Conservation (phyloP, 1,284 basidiomycete species). For the Ustilago bromivora region DNA sequence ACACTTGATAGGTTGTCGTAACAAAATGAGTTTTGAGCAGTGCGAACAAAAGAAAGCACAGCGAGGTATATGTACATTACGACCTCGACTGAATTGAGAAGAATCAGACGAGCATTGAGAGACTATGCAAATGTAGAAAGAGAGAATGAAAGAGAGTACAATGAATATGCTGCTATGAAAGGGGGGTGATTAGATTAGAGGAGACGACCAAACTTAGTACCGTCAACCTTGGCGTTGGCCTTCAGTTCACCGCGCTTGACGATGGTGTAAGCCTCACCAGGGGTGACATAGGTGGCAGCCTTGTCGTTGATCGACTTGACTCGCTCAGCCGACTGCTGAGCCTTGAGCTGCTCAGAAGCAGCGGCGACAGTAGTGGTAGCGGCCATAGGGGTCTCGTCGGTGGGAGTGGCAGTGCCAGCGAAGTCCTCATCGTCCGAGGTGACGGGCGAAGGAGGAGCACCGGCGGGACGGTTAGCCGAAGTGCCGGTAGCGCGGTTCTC, state of each 20-base stretch:
- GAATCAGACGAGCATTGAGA: slow-evolving; percentile 5
- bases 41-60: slow-evolving; percentile 10
- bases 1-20: background rate
- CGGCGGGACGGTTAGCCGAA: slow-evolving; percentile 47
- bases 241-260: slow-evolving; percentile 57
- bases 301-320: slow-evolving; percentile 48
- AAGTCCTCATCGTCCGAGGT: slow-evolving; percentile 58
- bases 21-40: slow-evolving; percentile 14
- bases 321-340: slow-evolving; percentile 43
- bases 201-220: slow-evolving; percentile 51
- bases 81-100: slow-evolving; percentile 1
- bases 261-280: slow-evolving; percentile 65
- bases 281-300: slow-evolving; percentile 60
- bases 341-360: slow-evolving; percentile 50
- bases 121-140: slow-evolving; percentile 14
- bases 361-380: slow-evolving; percentile 43
- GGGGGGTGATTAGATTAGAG: slow-evolving; percentile 16
- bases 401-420: slow-evolving; percentile 45
- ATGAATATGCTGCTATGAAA: background rate
- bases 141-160: slow-evolving; percentile 5
- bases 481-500: slow-evolving; percentile 49
- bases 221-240: slow-evolving; percentile 53
- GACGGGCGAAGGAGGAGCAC: slow-evolving; percentile 54
- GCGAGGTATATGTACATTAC: slow-evolving; percentile 36
- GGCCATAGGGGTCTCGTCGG: slow-evolving; percentile 46